Evolutionary conservation across 164 flowering plant genomes (phyloP).

Genomic region (Vitis rotundifolia): DNA sequence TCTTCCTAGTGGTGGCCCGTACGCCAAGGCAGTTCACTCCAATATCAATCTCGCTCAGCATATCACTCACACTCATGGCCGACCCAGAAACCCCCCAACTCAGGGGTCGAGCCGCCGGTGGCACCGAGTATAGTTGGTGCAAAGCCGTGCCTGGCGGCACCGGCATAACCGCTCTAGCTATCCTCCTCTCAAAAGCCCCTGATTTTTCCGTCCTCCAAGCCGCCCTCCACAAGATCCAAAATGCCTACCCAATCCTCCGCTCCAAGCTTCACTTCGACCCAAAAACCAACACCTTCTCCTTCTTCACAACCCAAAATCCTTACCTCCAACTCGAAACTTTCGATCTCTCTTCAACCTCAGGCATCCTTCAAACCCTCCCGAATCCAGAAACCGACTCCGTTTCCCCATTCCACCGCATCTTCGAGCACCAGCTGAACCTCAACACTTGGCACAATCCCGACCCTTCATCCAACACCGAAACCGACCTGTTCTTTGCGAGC

Average conservation of each 20-base stretch:
- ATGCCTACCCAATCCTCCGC: constrained; percentile 71
- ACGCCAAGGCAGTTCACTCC: too few species aligned
- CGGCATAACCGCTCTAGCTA: constrained; percentile 70
- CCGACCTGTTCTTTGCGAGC: constrained; percentile 42
- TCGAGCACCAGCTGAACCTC: constrained; percentile 68
- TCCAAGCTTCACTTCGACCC: constrained; percentile 45
- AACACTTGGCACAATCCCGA: constrained; percentile 50
- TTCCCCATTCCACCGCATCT: constrained; percentile 45
- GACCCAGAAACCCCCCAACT: constrained; percentile 12
- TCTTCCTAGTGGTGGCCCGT: not conserved
- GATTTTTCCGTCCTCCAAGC: constrained; percentile 39
- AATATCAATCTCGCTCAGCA: not conserved
- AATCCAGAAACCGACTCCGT: not conserved
- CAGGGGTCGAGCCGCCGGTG: constrained; percentile 46
- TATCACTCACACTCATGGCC: not conserved
- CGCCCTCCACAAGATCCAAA: constrained; percentile 63
- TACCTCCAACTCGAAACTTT: constrained; percentile 38
- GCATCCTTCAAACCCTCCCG: constrained; percentile 19
- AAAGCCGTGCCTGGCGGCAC: constrained; percentile 78
- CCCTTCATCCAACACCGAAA: constrained; percentile 10
- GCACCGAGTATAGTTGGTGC: constrained; percentile 84
- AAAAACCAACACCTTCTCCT: constrained; percentile 33
- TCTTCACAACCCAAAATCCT: constrained; percentile 37
- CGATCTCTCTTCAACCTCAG: constrained; percentile 44
- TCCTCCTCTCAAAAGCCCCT: constrained; percentile 55